Evolutionary conservation across 2,329 filamentous ascomycete species (phyloP).

Genomic region (Xylaria sp.): DNA sequence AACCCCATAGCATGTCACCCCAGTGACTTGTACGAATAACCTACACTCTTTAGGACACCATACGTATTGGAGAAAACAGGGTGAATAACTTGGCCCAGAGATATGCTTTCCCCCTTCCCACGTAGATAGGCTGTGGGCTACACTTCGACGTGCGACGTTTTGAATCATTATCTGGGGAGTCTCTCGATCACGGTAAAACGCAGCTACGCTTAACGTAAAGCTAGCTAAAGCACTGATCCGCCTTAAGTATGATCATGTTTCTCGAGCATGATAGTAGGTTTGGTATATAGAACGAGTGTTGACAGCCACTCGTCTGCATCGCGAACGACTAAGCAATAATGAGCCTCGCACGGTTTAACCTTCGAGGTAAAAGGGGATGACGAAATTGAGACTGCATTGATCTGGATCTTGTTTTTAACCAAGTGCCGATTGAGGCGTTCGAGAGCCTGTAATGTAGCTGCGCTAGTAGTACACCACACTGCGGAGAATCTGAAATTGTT

Average conservation of each 20-base stretch:
- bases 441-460: too few relatives aligned
- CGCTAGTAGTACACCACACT: too few relatives aligned
- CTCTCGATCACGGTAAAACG: too few relatives aligned
- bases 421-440: too few relatives aligned
- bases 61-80: not conserved
- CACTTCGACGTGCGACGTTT: not conserved
- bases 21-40: too few relatives aligned
- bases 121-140: not conserved
- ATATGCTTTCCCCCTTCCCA: not conserved
- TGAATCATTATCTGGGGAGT: not conserved
- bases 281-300: not conserved
- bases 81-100: not conserved
- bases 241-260: not conserved
- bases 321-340: not conserved
- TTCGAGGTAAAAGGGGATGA: not conserved
- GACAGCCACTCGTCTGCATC: not conserved
- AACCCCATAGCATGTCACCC: too few relatives aligned
- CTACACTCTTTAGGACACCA: too few relatives aligned
- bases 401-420: too few relatives aligned
- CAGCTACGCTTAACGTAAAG: too few relatives aligned
- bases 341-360: not conserved
- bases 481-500: too few relatives aligned
- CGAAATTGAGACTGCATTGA: too few relatives aligned
- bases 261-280: not conserved
- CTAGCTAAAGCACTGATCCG: too few relatives aligned